Evolutionary conservation across 176 grass and related monocot genomes (phyloP).

Genomic region (Cocos nucifera): DNA sequence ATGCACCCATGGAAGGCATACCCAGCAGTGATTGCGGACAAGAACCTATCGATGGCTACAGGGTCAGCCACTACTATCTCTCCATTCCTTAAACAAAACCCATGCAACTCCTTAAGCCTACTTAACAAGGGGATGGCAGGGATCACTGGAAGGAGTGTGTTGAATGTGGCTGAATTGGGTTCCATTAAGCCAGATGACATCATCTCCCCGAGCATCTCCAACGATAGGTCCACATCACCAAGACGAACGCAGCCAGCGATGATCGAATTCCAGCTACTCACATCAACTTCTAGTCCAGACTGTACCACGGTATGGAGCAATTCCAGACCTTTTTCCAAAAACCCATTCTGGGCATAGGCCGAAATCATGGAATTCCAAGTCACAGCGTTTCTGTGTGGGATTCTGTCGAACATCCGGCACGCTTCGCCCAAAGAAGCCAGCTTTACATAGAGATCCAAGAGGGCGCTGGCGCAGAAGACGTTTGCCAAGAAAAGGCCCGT

Average conservation of each 20-base stretch:
- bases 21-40: conserved; percentile 27
- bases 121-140: conserved; percentile 14
- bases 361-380: conserved; percentile 45
- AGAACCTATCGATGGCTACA: conserved; percentile 28
- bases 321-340: conserved; percentile 28
- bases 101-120: conserved; percentile 39
- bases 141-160: conserved; percentile 38
- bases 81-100: conserved; percentile 28
- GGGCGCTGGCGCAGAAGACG: conserved; percentile 26
- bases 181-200: conserved; percentile 10
- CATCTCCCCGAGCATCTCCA: conserved; percentile 30
- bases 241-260: conserved; percentile 33
- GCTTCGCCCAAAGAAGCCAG: conserved; percentile 15
- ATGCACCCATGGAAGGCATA: conserved; percentile 30
- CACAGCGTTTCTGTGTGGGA: conserved; percentile 16
- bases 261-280: conserved; percentile 39
- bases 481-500: conserved; percentile 15
- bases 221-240: conserved; percentile 23
- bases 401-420: conserved; percentile 35
- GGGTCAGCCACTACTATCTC: conserved; percentile 16
- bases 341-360: conserved; percentile 33
- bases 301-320: conserved; percentile 33
- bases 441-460: conserved; percentile 34
- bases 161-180: conserved; percentile 42
- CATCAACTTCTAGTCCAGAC: conserved; percentile 19